phyloP scores from a whole-genome alignment of 2,329 filamentous ascomycete genomes.

The Claviceps sp. region DNA sequence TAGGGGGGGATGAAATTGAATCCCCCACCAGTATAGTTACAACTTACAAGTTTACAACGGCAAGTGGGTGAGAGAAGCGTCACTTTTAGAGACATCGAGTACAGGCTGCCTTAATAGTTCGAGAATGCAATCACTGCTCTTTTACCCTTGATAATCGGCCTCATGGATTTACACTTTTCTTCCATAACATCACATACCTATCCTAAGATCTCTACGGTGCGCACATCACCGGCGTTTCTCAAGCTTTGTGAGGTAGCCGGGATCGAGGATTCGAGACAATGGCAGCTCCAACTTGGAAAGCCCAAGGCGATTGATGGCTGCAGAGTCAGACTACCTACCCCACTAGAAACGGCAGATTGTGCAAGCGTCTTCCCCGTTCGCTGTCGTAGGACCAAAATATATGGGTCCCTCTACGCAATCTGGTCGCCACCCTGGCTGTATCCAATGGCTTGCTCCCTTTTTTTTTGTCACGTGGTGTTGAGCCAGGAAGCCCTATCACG shows the following conservation, averaged over 20 bases:
- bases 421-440: background rate
- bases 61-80: no score
- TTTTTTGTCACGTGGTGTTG: slow-evolving; percentile 22
- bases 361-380: slow-evolving; percentile 4
- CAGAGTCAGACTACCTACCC: background rate
- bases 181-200: no score
- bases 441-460: slow-evolving; percentile 9
- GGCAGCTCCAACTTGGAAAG: background rate
- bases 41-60: no score
- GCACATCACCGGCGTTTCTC: background rate
- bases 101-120: no score
- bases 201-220: no score
- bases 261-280: background rate
- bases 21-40: no score
- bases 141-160: no score
- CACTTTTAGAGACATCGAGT: no score
- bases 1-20: no score
- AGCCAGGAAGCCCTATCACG: slow-evolving; percentile 24
- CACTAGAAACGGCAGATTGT: slow-evolving; percentile 1
- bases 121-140: no score
- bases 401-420: background rate
- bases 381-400: slow-evolving; percentile 8
- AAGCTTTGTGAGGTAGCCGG: background rate
- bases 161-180: no score
- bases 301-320: background rate